Base-by-base conservation (phyloP, 495 filamentous ascomycete genomes). In the Umbilicaria muhlenbergii region DNA sequence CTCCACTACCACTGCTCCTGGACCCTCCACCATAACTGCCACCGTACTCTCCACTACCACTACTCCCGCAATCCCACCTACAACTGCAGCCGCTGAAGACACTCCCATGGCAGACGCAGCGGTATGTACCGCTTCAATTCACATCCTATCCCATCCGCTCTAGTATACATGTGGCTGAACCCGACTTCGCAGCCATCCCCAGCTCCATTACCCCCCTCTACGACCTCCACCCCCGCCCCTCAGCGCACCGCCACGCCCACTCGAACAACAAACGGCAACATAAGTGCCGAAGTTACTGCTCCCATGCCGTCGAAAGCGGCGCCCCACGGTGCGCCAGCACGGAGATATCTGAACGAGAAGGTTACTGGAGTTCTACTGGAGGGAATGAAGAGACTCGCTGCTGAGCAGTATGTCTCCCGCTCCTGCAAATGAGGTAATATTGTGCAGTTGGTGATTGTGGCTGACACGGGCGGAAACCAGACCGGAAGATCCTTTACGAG, bases 271-370 rank as follows among this genome's bases (percentile, higher is more conserved):
- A 70, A 73, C 16, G 45, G 65, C 49, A 62, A 74, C 57, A 64
- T 76, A 11, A 53, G 45, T 3, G 45, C 58, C 19, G 44, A 56
- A 31, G 17, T 44, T 11, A 37, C 45, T 13, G 37, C 48, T 31
- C 56, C 58, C 28, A 49, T 57, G 41, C 56, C 62, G 11, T 56
- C 62, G 6, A 57, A 53, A 48, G 50, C 56, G 3, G 48, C 57
- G 2, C 61, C 71, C 1, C 86, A 94, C 52, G 91, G 91, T 34
- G 85, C 84, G 1, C 85, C 88, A 4, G 82, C 85, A 3, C 73
- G 91, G 31, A 77, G 83, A 46, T 98, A 94, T 62, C 64, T 98
- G 58, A 96, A 96, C 52, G 69, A 78, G 56, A 87, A 86, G 55
- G 75, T 98, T 43, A 89, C 87, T 13, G 81, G 79, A 7, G 74